Evolutionary conservation across 2,329 filamentous ascomycete species (phyloP).

Genomic region (Ophiostoma triangulosporum): DNA sequence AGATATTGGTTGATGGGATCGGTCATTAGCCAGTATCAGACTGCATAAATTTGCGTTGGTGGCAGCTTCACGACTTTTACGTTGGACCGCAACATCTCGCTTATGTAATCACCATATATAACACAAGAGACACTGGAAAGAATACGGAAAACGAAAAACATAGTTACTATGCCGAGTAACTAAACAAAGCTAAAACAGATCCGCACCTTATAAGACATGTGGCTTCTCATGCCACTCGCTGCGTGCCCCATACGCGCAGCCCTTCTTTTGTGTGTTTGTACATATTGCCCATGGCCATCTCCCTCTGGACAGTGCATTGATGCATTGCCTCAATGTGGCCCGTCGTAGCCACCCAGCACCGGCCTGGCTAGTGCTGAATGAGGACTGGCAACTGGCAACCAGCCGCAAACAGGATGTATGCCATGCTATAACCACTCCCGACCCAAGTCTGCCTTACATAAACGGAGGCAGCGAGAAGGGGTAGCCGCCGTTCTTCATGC

Average conservation of each 20-base stretch:
- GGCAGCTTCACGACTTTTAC: too few relatives aligned
- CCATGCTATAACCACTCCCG: too few relatives aligned
- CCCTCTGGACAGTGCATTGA: neutral
- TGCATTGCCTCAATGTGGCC: too few relatives aligned
- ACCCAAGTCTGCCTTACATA: slow-evolving; percentile 28
- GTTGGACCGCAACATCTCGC: too few relatives aligned
- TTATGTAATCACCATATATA: too few relatives aligned
- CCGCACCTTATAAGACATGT: neutral
- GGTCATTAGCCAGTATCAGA: too few relatives aligned
- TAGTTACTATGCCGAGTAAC: neutral
- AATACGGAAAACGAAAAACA: neutral
- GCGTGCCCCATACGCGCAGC: neutral
- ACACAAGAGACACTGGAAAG: too few relatives aligned
- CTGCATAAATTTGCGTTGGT: too few relatives aligned
- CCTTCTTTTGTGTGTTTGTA: neutral
- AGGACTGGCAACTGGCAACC: too few relatives aligned
- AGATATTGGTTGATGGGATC: too few relatives aligned
- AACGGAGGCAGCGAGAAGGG: slow-evolving; percentile 92
- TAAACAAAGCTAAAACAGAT: neutral
- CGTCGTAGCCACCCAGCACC: neutral
- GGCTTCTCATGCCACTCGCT: neutral
- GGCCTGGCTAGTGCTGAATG: neutral
- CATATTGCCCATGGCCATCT: neutral
- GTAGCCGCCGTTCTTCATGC: slow-evolving; percentile 88
- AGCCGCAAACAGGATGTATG: too few relatives aligned